Base-by-base conservation (phyloP, 2,329 filamentous ascomycete genomes). In the Penicillium paneum region DNA sequence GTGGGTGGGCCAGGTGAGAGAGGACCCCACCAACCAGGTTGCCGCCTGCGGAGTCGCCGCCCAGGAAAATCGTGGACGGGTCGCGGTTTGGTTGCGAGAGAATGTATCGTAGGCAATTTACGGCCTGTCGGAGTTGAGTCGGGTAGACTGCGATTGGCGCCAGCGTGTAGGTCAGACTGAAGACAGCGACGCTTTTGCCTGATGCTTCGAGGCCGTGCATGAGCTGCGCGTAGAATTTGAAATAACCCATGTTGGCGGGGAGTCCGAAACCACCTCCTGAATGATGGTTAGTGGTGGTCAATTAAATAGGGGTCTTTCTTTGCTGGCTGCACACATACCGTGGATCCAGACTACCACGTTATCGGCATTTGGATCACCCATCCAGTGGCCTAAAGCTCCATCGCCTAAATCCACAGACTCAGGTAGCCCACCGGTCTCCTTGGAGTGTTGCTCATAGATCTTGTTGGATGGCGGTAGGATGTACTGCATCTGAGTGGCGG, bases 101-200 rank as follows among this genome's bases (percentile, higher is more conserved):
- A 17, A 78, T 65, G 59, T 78, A 72, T 35, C 72, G 71, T 19
- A 77, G 64, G 2, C 69, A 70, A 36, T 69, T 69, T 21, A 76
- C 73, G 1, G 73, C 73, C 56, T 78, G 72, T 29, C 66, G 67
- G 17, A 78, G 63, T 54, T 78, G 76, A 1, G 69, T 75, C 4
- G 77, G 77, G 50, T 78, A 79, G 1, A 68, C 69, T 7, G 69
- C 75, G 11, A 69, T 59, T 0, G 77, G 77, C 0, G 82, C 77
- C n/a, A 86, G 76, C 26, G 79, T 80, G 68, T 87, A 87, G 36
- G 79, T 78, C n/a, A 84, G 74, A 24, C 82, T 68, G 45, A 85
- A 76, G 44, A 80, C 68, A 17, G 80, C 74, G 29, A 82, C 69
- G 31, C 74, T 71, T 48, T 80, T 76, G 39, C 75, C 77, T 28